Conservation (phyloP, 2,329 filamentous ascomycete genomes). For the Xylaria sp. region DNA sequence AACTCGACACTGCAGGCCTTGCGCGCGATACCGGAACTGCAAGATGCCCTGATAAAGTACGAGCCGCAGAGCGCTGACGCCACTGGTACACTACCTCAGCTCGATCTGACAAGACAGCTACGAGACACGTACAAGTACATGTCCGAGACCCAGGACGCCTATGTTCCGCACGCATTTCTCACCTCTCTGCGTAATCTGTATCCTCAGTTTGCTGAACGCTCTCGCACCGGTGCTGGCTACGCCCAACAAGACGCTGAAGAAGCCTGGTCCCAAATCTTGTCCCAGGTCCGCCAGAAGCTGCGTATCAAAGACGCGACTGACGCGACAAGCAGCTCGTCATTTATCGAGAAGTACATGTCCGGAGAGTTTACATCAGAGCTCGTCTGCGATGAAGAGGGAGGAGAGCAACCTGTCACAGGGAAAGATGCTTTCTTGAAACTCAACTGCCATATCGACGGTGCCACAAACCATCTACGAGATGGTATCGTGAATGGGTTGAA, state of each 20-base stretch:
- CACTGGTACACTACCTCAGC: constrained; percentile 57
- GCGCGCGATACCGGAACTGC: constrained; percentile 88
- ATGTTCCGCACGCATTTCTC: constrained; percentile 84
- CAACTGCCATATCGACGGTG: constrained; percentile 90
- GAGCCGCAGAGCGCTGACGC: constrained; percentile 44
- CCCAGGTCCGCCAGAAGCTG: constrained; percentile 82
- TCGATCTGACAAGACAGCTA: constrained; percentile 80
- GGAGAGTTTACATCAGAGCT: constrained; percentile 82
- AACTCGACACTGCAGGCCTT: constrained; percentile 97
- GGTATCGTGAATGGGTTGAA: constrained; percentile 83
- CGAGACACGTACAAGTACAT: constrained; percentile 89
- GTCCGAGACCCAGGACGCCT: constrained; percentile 87
- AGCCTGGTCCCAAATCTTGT: constrained; percentile 95
- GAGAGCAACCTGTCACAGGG: constrained; percentile 73
- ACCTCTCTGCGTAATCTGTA: constrained; percentile 80
- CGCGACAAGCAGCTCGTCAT: constrained; percentile 67
- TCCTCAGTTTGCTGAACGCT: constrained; percentile 92
- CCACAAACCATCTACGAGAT: constrained; percentile 90
- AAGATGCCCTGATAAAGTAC: constrained; percentile 76
- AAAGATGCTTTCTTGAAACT: constrained; percentile 88
- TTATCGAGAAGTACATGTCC: constrained; percentile 90
- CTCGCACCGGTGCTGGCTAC: constrained; percentile 83
- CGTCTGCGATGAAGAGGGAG: constrained; percentile 84
- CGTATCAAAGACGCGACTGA: constrained; percentile 64
- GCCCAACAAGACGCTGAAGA: constrained; percentile 99